Evolutionary conservation across 1,284 basidiomycete genomes (phyloP).

Genomic region (Vanrija humicola): DNA sequence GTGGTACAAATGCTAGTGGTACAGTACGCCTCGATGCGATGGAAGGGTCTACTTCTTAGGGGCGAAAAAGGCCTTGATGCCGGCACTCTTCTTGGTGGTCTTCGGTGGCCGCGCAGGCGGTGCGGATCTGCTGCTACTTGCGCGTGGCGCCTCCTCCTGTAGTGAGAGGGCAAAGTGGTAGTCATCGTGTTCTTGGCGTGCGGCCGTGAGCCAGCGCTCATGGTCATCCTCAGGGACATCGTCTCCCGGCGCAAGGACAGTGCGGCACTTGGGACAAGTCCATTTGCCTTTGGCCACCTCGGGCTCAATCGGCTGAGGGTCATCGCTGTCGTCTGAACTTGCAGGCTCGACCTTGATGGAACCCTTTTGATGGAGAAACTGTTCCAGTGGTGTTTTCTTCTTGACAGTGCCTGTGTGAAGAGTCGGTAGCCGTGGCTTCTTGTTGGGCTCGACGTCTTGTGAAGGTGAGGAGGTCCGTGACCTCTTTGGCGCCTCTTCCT

Average conservation of each 20-base stretch:
- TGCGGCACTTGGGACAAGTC: conserved; percentile 30
- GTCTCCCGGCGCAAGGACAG: conserved; percentile 10
- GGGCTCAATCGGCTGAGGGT: no score
- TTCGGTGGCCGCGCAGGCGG: conserved; percentile 15
- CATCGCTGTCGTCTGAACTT: no score
- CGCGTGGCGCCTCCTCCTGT: conserved; percentile 43
- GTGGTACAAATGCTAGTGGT: background rate
- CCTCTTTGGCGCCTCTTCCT: conserved; percentile 2
- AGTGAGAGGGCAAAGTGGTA: conserved; percentile 80
- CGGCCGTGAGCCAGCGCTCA: conserved; percentile 32
- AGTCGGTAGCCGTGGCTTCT: conserved; percentile 29
- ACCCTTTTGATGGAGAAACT: conserved; percentile 20
- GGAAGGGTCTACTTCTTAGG: conserved; percentile 22
- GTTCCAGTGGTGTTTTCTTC: conserved; percentile 23
- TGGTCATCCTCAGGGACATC: conserved; percentile 4
- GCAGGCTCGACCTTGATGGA: background rate
- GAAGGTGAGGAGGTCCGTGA: conserved; percentile 3
- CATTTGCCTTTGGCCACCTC: conserved; percentile 4
- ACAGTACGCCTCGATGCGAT: background rate
- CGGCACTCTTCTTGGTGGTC: conserved; percentile 49
- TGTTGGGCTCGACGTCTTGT: conserved; percentile 9
- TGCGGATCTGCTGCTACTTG: conserved; percentile 23
- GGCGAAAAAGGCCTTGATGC: conserved; percentile 73
- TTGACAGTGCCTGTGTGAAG: conserved; percentile 16
- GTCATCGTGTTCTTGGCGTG: conserved; percentile 73